phyloP scores from a whole-genome alignment of 2,329 filamentous ascomycete species.

The Aspergillus sp. region DNA sequence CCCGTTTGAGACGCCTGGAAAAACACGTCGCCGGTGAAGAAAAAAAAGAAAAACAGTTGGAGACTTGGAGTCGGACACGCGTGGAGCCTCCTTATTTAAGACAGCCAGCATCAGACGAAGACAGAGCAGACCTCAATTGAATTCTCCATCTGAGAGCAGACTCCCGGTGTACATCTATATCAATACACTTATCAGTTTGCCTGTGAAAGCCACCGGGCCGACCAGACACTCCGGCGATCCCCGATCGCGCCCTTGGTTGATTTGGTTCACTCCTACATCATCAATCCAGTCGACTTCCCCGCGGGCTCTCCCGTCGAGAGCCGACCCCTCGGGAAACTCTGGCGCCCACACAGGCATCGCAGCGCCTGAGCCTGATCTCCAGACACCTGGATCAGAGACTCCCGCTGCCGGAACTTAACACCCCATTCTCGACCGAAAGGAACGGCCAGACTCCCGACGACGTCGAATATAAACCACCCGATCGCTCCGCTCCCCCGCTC shows the following conservation, averaged over 20 bases:
- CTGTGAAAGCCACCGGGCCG: conserved; percentile 2
- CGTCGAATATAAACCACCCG: conserved; percentile 50
- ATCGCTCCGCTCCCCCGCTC: conserved; percentile 24
- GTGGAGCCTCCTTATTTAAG: not conserved
- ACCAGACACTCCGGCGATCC: conserved; percentile 15
- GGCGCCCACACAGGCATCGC: conserved; percentile 49
- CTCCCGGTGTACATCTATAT: not conserved
- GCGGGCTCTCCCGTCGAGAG: conserved; percentile 33
- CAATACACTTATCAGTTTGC: not conserved
- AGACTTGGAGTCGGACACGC: not conserved
- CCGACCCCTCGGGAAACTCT: conserved; percentile 42
- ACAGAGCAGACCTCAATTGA: not conserved
- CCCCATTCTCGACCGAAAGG: conserved; percentile 63
- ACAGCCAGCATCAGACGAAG: not conserved
- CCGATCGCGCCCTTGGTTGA: conserved; percentile 12
- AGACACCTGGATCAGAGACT: conserved; percentile 58
- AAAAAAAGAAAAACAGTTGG: not conserved
- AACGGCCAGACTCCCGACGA: conserved; percentile 53
- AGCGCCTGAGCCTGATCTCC: conserved; percentile 60
- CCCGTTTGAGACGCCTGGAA: not conserved
- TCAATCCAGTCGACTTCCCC: conserved; percentile 23
- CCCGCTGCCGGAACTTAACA: conserved; percentile 60
- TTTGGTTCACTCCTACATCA: conserved; percentile 2
- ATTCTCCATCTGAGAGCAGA: not conserved
- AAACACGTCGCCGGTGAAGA: not conserved